Conservation (phyloP, 2,329 filamentous ascomycete genomes). For the Aspergillus glaucus region DNA sequence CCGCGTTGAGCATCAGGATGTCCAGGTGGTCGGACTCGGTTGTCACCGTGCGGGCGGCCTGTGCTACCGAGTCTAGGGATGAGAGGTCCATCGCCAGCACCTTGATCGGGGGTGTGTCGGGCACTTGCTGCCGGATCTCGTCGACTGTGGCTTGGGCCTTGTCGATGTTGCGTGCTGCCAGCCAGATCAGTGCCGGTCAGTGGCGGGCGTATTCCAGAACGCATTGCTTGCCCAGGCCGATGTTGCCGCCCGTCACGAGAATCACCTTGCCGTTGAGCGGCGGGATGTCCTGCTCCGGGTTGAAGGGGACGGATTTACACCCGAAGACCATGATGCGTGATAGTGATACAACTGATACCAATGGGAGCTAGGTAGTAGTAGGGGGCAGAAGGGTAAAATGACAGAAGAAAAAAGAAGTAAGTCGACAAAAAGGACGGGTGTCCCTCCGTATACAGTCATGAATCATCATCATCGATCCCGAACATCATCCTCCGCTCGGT, state of each 20-base stretch:
- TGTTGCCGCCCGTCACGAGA: conserved; percentile 43
- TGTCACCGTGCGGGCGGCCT: conserved; percentile 35
- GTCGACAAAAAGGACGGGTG: too few species aligned
- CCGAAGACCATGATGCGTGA: too few species aligned
- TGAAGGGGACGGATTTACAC: conserved; percentile 14
- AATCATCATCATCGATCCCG: too few species aligned
- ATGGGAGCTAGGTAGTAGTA: too few species aligned
- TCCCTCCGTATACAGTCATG: too few species aligned
- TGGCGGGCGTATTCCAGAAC: conserved; percentile 36
- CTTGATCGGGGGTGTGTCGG: conserved; percentile 18
- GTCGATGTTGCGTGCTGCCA: conserved; percentile 31
- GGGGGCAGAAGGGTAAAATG: too few species aligned
- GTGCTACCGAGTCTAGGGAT: conserved; percentile 39
- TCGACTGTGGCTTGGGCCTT: conserved; percentile 28
- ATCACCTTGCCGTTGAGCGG: conserved; percentile 38
- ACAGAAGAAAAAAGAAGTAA: too few species aligned
- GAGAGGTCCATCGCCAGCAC: conserved; percentile 43
- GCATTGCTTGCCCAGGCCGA: conserved; percentile 40
- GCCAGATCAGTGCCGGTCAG: conserved; percentile 29
- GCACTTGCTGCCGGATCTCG: conserved; percentile 25
- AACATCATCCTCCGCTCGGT: too few species aligned
- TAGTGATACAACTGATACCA: too few species aligned
- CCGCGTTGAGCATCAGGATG: conserved; percentile 44
- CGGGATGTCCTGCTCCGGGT: conserved; percentile 31
- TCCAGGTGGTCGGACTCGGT: conserved; percentile 34